Conservation (phyloP, 169 alveolate genomes). For the Plasmodium gallinaceum region DNA sequence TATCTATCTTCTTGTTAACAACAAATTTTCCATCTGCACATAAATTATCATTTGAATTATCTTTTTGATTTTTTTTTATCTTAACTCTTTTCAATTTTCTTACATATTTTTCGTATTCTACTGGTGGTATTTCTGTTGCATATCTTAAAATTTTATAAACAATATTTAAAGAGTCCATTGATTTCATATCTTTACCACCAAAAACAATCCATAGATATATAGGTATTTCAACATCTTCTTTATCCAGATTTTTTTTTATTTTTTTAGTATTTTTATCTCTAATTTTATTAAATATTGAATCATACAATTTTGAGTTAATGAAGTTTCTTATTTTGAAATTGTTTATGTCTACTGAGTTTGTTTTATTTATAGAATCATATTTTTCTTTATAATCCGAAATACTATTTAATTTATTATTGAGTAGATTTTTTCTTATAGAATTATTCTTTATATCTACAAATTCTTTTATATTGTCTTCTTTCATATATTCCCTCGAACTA, state of each 20-base stretch:
- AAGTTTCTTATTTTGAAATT: conserved; percentile 61
- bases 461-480: background rate
- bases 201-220: conserved; percentile 65
- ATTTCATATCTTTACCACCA: conserved; percentile 76
- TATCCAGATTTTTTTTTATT: conserved; percentile 17
- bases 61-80: conserved; percentile 25
- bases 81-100: conserved; percentile 28
- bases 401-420: background rate
- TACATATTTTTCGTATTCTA: conserved; percentile 42
- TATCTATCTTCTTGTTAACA: background rate
- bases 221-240: conserved; percentile 27
- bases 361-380: background rate
- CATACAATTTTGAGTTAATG: conserved; percentile 32
- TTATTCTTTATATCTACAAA: background rate
- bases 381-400: background rate
- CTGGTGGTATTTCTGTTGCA: conserved; percentile 77
- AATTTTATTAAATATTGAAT: conserved; percentile 40
- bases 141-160: conserved; percentile 57
- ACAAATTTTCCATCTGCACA: background rate
- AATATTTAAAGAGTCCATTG: conserved; percentile 64
- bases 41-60: background rate
- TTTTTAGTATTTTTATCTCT: conserved; percentile 36
- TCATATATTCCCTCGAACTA: background rate
- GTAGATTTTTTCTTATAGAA: background rate
- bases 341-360: conserved; percentile 4